phyloP scores from a whole-genome alignment of 352 stramenopile species.

The Phytopythium montanum region DNA sequence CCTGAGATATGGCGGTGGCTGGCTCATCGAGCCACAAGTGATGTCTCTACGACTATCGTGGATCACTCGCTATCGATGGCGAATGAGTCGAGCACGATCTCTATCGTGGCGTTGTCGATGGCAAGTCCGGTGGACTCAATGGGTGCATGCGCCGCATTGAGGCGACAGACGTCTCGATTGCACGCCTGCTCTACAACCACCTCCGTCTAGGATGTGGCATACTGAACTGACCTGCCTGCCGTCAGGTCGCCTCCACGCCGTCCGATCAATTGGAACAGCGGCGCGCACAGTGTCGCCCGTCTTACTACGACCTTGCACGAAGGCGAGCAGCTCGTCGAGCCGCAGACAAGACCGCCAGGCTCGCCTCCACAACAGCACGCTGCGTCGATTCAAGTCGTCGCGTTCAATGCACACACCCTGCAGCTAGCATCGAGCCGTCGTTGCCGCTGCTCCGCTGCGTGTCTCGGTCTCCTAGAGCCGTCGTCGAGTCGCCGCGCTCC shows the following conservation, averaged over 20 bases:
- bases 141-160: neutral
- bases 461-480: neutral
- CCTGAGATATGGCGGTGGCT: neutral
- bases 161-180: neutral
- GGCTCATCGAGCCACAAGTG: no score
- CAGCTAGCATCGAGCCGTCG: neutral
- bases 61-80: neutral
- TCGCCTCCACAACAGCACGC: no score
- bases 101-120: neutral
- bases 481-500: neutral
- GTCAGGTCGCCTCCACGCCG: neutral
- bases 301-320: neutral
- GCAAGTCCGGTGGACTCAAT: neutral
- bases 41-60: neutral
- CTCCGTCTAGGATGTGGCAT: neutral
- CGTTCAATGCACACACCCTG: no score
- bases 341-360: no score
- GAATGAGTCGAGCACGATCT: neutral
- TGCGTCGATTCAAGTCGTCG: no score
- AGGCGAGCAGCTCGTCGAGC: no score
- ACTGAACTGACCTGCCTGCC: no score
- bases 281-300: neutral
- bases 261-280: neutral
- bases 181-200: neutral
- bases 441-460: neutral